Conservation (phyloP, 2,329 filamentous ascomycete genomes). For the Pseudocercospora pini-densiflorae region DNA sequence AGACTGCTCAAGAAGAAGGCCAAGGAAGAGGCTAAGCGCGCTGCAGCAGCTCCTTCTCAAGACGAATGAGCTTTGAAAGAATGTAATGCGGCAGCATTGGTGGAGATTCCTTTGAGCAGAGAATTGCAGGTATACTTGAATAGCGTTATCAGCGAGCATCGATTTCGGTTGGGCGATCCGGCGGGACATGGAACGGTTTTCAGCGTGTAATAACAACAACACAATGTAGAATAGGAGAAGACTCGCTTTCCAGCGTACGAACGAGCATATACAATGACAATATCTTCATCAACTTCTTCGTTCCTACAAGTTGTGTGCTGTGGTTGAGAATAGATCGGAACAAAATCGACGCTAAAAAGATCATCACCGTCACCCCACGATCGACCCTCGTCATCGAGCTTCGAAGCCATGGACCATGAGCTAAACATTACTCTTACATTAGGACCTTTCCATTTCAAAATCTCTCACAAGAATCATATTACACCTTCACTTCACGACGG, state of each 20-base stretch:
- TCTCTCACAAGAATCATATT: slow-evolving; percentile 10
- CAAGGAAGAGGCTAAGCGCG: neutral
- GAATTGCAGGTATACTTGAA: neutral
- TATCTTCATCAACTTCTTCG: neutral
- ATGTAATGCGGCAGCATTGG: neutral
- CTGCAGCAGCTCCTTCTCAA: neutral
- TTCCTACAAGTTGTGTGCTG: neutral
- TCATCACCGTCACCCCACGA: slow-evolving; percentile 2
- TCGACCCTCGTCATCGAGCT: slow-evolving; percentile 18
- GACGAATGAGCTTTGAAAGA: neutral
- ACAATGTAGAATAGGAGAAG: slow-evolving; percentile 7
- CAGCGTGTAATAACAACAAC: slow-evolving; percentile 15
- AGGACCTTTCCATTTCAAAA: slow-evolving; percentile 17
- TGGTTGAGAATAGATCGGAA: neutral
- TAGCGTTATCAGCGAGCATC: slow-evolving; percentile 7
- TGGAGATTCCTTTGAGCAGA: neutral
- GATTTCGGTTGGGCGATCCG: slow-evolving; percentile 7
- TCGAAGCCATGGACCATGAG: slow-evolving; percentile 15
- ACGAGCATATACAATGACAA: neutral
- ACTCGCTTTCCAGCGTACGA: neutral
- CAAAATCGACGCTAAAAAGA: neutral
- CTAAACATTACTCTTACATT: slow-evolving; percentile 20
- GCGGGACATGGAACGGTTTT: slow-evolving; percentile 12
- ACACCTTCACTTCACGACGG: slow-evolving; percentile 9
- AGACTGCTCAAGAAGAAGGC: slow-evolving; percentile 8